A percentile compares a stretch with the other conserved stretches of the same genome.
phyloP scores from a whole-genome alignment of 768 basidiomycete genomes.

The Xerocomellus chrysenteron region DNA sequence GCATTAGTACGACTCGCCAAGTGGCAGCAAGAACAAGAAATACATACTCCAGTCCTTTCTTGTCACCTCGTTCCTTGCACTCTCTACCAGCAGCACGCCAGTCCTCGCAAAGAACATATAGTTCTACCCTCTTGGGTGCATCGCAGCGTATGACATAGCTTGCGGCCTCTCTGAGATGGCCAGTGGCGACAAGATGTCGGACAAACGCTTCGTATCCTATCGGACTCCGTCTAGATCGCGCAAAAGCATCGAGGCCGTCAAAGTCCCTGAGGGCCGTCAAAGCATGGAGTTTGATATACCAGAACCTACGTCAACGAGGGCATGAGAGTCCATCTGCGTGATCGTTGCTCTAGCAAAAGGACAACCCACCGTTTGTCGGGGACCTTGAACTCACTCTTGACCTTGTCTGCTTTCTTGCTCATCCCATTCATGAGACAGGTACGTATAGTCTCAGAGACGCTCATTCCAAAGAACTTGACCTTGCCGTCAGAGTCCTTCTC shows the following conservation, averaged over 20 bases:
- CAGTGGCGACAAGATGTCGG: constrained; percentile 69
- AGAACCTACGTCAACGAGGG: constrained; percentile 58
- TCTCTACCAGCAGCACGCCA: constrained; percentile 87
- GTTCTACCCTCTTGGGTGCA: constrained; percentile 72
- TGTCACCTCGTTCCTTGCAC: constrained; percentile 88
- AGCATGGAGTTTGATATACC: constrained; percentile 88
- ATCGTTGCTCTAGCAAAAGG: not conserved
- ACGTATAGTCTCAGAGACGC: constrained; percentile 84
- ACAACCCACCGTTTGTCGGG: constrained; percentile 82
- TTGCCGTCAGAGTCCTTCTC: constrained; percentile 84
- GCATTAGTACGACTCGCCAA: not conserved
- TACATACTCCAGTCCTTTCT: constrained; percentile 79
- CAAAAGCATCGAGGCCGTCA: constrained; percentile 81
- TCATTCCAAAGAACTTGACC: constrained; percentile 76
- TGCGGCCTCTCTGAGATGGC: constrained; percentile 73
- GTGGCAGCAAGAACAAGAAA: not conserved
- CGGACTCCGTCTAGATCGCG: constrained; percentile 85
- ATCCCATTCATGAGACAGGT: constrained; percentile 75
- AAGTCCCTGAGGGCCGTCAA: constrained; percentile 80
- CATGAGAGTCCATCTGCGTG: not conserved
- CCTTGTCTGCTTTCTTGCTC: constrained; percentile 84
- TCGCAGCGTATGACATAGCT: constrained; percentile 84
- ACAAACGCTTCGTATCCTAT: constrained; percentile 96
- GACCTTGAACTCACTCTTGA: constrained; percentile 89
- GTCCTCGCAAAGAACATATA: constrained; percentile 89